Evolutionary conservation across 805 yeast genomes (phyloP).

Genomic region (Barnettozyma californica): DNA sequence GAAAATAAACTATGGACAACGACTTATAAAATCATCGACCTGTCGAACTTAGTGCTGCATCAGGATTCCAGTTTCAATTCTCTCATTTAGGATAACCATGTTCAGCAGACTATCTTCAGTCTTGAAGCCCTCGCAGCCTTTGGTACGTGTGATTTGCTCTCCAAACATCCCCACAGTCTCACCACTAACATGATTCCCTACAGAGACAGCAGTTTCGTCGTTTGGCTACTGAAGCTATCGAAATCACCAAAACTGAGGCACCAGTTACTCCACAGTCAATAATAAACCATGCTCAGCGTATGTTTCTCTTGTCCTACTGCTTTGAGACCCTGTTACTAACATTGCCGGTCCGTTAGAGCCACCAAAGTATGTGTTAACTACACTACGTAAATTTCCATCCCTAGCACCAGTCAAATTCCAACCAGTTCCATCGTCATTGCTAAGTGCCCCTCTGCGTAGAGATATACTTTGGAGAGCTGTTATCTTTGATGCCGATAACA

Average conservation of each 20-base stretch:
- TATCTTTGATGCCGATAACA: slow-evolving; percentile 82
- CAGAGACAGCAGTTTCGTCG: slow-evolving; percentile 19
- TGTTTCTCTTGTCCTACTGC: background rate
- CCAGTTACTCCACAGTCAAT: slow-evolving; percentile 7
- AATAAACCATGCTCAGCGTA: slow-evolving; percentile 18
- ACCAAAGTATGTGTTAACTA: slow-evolving; percentile 68
- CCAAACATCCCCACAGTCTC: background rate
- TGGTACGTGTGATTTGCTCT: slow-evolving; percentile 3
- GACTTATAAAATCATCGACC: background rate
- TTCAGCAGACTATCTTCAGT: slow-evolving; percentile 6
- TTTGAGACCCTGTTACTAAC: slow-evolving; percentile 11
- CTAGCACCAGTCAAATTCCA: slow-evolving; percentile 76
- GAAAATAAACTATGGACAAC: background rate
- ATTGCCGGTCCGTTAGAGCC: slow-evolving; percentile 31
- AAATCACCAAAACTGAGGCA: slow-evolving; percentile 1
- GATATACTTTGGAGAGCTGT: slow-evolving; percentile 94
- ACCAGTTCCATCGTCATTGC: slow-evolving; percentile 68
- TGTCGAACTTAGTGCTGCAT: background rate
- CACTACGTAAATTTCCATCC: slow-evolving; percentile 82
- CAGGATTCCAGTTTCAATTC: background rate
- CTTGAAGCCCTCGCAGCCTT: slow-evolving; percentile 2
- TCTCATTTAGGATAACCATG: background rate
- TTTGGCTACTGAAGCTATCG: slow-evolving; percentile 20
- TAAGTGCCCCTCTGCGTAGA: slow-evolving; percentile 76
- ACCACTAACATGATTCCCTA: slow-evolving; percentile 4